These are phyloP conservation scores for Solanum ahanhuiri DNA, from an alignment of 257 asterid genomes.

Conservation along the genomic window DNA sequence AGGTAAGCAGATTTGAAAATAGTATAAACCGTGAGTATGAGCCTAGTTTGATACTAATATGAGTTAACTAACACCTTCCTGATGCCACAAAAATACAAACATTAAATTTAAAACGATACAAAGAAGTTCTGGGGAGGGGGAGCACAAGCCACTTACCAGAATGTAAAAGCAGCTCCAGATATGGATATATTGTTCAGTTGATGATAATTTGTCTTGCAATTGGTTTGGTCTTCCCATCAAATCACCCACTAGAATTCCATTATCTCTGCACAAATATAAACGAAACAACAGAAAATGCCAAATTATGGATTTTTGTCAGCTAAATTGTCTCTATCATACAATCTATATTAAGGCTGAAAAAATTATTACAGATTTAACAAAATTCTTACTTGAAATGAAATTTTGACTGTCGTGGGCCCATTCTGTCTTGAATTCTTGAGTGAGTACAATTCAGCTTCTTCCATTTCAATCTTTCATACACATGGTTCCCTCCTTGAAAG, in stretches of 20 bases:
- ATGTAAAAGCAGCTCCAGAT: neutral
- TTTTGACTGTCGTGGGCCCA: neutral
- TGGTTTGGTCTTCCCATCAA: neutral
- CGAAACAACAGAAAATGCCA: neutral
- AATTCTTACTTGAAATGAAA: neutral
- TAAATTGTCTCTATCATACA: neutral
- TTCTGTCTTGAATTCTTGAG: neutral
- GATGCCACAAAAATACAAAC: neutral
- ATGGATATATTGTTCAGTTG: neutral
- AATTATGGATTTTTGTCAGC: neutral
- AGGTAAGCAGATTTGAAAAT: neutral
- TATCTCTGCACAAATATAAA: neutral
- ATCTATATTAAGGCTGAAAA: neutral
- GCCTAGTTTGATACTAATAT: neutral
- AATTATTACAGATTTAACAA: neutral
- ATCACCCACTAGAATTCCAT: neutral
- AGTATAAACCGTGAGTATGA: neutral
- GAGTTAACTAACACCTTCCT: neutral
- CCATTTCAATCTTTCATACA: neutral
- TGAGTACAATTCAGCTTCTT: neutral
- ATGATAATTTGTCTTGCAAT: neutral
- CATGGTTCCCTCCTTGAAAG: neutral
- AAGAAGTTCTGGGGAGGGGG: neutral
- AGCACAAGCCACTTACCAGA: neutral
- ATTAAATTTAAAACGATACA: neutral